phyloP scores from a whole-genome alignment of 1,284 basidiomycete species.

The Peniophora sp. region DNA sequence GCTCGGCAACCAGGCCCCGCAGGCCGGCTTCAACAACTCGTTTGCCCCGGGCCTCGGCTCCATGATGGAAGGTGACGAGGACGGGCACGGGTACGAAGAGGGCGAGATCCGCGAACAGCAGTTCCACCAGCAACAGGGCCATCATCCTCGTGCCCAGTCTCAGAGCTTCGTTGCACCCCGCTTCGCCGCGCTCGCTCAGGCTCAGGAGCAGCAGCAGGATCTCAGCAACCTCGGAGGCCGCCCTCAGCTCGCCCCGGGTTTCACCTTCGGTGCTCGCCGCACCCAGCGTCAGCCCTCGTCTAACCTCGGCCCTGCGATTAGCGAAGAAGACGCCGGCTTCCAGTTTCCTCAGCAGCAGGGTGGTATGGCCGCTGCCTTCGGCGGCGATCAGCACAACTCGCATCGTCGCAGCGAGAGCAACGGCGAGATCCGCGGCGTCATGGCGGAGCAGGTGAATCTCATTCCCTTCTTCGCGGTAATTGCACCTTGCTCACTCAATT shows the following conservation, averaged over 20 bases:
- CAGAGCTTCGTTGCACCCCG: slow-evolving; percentile 82
- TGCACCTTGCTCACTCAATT: neutral
- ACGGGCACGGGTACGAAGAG: slow-evolving; percentile 57
- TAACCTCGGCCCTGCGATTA: slow-evolving; percentile 60
- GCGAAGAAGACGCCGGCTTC: slow-evolving; percentile 71
- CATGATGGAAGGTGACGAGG: slow-evolving; percentile 76
- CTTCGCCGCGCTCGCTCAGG: slow-evolving; percentile 75
- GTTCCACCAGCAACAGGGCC: slow-evolving; percentile 36
- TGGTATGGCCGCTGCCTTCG: slow-evolving; percentile 27
- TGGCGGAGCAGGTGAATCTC: slow-evolving; percentile 77
- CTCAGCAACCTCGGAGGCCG: slow-evolving; percentile 70
- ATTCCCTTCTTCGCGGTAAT: neutral
- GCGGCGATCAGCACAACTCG: slow-evolving; percentile 34
- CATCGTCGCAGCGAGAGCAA: slow-evolving; percentile 54
- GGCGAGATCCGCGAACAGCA: slow-evolving; percentile 63
- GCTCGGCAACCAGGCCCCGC: slow-evolving; percentile 50
- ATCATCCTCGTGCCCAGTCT: slow-evolving; percentile 66
- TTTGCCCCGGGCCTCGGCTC: slow-evolving; percentile 73
- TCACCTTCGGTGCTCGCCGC: slow-evolving; percentile 72
- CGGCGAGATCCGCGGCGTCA: slow-evolving; percentile 75
- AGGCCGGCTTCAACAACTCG: slow-evolving; percentile 51
- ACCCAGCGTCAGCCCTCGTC: slow-evolving; percentile 29
- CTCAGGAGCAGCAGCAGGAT: slow-evolving; percentile 55
- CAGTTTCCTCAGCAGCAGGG: slow-evolving; percentile 74
- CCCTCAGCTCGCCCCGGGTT: slow-evolving; percentile 82